A percentile compares a stretch with the other conserved stretches of the same genome.
Conservation (phyloP, 192 early-diverging fungal genomes). For the Coemansia umbellata region DNA sequence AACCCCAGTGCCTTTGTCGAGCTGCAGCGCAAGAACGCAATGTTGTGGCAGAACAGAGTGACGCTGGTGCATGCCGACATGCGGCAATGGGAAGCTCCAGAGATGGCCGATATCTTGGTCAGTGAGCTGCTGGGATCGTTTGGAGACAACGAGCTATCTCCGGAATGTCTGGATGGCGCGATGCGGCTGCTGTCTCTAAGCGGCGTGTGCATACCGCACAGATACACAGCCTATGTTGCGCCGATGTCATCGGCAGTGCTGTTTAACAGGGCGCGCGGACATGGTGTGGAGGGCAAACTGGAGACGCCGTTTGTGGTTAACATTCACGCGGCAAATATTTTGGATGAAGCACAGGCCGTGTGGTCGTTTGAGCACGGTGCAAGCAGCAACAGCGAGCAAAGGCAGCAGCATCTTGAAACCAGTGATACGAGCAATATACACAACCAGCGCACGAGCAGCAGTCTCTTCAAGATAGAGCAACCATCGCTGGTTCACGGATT, state of each 20-base stretch:
- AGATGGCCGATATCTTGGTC: constrained; percentile 86
- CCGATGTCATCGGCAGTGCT: constrained; percentile 87
- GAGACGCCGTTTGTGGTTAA: constrained; percentile 99
- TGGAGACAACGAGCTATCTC: constrained; percentile 99
- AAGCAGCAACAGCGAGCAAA: neutral
- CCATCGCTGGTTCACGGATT: constrained; percentile 83
- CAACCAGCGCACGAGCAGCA: constrained; percentile 62
- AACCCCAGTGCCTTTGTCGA: constrained; percentile 92
- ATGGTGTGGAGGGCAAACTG: constrained; percentile 62
- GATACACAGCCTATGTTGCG: constrained; percentile 79
- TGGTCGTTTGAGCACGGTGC: constrained; percentile 76
- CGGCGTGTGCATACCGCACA: constrained; percentile 89
- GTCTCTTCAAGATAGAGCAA: constrained; percentile 53
- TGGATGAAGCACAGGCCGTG: constrained; percentile 66
- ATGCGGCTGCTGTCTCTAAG: constrained; percentile 55
- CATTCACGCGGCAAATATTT: constrained; percentile 68
- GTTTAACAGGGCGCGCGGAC: constrained; percentile 65
- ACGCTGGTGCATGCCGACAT: constrained; percentile 86
- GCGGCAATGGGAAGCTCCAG: constrained; percentile 72
- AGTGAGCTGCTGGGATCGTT: constrained; percentile 96
- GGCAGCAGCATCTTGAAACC: neutral
- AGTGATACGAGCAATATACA: constrained; percentile 67
- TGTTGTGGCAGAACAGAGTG: constrained; percentile 78
- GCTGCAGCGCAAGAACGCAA: constrained; percentile 68
- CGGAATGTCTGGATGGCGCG: constrained; percentile 94